Evolutionary conservation across 805 yeast genomes (phyloP), one percentile per base, ranked within the genome.

Genomic region (Middelhovenomyces tepae): DNA sequence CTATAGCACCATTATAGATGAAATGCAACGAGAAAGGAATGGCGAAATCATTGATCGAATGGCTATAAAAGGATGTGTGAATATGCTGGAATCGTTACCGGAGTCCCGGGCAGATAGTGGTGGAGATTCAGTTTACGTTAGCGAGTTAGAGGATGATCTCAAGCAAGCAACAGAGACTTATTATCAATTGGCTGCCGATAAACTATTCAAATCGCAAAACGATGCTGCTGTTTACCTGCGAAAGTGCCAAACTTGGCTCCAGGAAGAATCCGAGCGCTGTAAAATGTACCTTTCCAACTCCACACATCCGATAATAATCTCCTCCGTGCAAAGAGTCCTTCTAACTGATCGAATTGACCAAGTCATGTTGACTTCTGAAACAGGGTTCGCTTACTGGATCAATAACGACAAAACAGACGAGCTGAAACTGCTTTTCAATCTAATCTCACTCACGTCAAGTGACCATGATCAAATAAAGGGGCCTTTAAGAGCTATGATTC

Each of bases 71-170:
- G 67, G 78, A 19, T 54, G 74, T 7, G 67, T 84, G 10, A 64
- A 63, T 26, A 82, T 87, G 86, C 66, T 83, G 51, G 91, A 83
- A 47, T 59, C 77, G 4, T 22, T 48, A 22, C 53, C 51, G 9
- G 43, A 7, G 10, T 56, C 83, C 22, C 56, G 65, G 4, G 79
- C 73, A 36, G 64, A 60, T 20, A 37, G 37, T 6, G 49, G 43
- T 14, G 44, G 45, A 4, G 86, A 77, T 37, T 76, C 71, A 35
- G 78, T 74, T 42, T 85, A 80, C 48, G 59, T 65, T 16, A 67
- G 64, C 13, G 65, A 60, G 27, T 80, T 86, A 51, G 94, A 84
- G 45, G 86, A 84, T 0, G 57, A 52, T 31, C 66, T 83, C 27
- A 47, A 83, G 32, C 50, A 60, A 3, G 65, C 65, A 20, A 71